Conservation (phyloP, 2,329 filamentous ascomycete species). For the Eurotiales sp. region DNA sequence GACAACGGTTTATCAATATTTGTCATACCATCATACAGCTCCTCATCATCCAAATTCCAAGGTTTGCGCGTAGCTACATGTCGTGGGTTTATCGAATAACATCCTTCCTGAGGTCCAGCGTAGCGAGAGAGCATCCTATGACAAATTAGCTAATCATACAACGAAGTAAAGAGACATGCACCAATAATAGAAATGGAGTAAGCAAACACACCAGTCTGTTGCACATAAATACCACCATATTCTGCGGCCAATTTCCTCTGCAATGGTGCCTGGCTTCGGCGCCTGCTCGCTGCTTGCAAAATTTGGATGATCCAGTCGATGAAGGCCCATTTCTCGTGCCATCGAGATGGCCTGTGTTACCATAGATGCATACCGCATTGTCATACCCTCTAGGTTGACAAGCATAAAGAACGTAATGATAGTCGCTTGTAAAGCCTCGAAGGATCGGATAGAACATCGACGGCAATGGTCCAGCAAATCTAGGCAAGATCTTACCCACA, state of each 20-base stretch:
- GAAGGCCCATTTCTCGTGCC: constrained; percentile 15
- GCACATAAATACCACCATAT: constrained; percentile 41
- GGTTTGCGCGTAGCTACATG: constrained; percentile 40
- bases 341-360: constrained; percentile 29
- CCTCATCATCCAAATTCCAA: constrained; percentile 33
- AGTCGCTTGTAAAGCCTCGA: constrained; percentile 36
- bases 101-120: constrained; percentile 32
- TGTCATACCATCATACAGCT: constrained; percentile 28
- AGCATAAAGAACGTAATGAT: constrained; percentile 32
- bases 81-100: constrained; percentile 32
- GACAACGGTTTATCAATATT: constrained; percentile 18
- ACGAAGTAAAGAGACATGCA: not conserved
- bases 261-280: constrained; percentile 16
- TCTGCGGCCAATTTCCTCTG: constrained; percentile 35
- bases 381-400: constrained; percentile 34
- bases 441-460: constrained; percentile 20
- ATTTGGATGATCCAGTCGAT: constrained; percentile 19
- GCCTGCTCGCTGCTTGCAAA: not conserved
- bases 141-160: not conserved
- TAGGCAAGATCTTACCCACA: constrained; percentile 29
- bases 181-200: not conserved
- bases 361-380: constrained; percentile 29
- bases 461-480: constrained; percentile 32
- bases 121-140: constrained; percentile 27
- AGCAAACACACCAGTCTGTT: constrained; percentile 31